These are phyloP conservation scores for Annulohypoxylon truncatum DNA, from an alignment of 2,329 filamentous ascomycete species.

Conservation along the genomic window DNA sequence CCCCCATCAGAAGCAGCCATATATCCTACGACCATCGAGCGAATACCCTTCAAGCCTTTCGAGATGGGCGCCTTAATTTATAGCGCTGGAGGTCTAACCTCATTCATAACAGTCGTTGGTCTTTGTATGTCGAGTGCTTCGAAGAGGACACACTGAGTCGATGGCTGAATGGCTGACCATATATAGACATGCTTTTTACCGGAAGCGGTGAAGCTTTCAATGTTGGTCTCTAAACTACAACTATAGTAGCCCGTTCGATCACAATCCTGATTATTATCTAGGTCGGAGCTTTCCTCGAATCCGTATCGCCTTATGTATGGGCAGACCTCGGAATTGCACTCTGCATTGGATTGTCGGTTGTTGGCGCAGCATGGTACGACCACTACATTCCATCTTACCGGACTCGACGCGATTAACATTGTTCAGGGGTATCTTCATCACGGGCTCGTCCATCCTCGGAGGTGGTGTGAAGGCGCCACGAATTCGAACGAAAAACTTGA, in stretches of 20 bases:
- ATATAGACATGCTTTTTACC: constrained; percentile 96
- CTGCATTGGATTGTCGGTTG: constrained; percentile 95
- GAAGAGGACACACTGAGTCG: not conserved
- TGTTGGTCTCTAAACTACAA: constrained; percentile 61
- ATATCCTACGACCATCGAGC: constrained; percentile 14
- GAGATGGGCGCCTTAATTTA: constrained; percentile 42
- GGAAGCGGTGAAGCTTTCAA: constrained; percentile 97
- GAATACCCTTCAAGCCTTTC: not conserved
- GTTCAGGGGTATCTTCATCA: constrained; percentile 97
- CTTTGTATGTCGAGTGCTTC: constrained; percentile 45
- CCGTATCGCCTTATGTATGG: constrained; percentile 94
- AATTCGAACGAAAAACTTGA: constrained; percentile 99
- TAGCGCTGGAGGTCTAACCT: constrained; percentile 38
- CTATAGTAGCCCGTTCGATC: not conserved
- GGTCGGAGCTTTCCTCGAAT: constrained; percentile 94
- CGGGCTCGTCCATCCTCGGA: constrained; percentile 95
- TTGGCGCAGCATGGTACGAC: constrained; percentile 93
- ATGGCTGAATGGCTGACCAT: constrained; percentile 26
- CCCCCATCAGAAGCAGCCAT: constrained; percentile 9
- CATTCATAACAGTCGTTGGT: constrained; percentile 44
- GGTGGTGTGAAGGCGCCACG: constrained; percentile 96
- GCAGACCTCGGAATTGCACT: constrained; percentile 89
- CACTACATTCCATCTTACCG: constrained; percentile 1
- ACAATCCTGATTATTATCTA: constrained; percentile 55
- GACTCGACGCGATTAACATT: constrained; percentile 13